Conservation (phyloP, 2,329 filamentous ascomycete species). For the Aureobasidium sp. region DNA sequence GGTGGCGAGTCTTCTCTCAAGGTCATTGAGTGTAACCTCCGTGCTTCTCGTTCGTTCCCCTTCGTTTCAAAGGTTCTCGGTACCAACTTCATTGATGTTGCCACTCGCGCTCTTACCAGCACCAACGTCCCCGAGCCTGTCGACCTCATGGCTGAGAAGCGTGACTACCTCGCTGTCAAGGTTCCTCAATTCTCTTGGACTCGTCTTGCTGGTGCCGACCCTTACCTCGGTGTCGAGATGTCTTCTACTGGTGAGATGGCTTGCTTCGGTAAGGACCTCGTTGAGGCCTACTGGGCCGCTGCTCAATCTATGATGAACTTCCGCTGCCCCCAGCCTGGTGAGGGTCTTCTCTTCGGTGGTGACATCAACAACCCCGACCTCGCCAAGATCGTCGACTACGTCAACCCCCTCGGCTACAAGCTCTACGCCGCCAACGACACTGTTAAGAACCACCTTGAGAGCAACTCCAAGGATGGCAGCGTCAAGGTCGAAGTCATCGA, state of each 20-base stretch:
- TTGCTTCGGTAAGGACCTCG: constrained; percentile 91
- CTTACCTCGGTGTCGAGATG: constrained; percentile 98
- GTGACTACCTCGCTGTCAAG: constrained; percentile 92
- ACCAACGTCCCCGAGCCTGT: constrained; percentile 75
- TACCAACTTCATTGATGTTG: constrained; percentile 92
- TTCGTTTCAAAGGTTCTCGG: constrained; percentile 97
- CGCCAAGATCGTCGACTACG: constrained; percentile 73
- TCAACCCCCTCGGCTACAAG: constrained; percentile 88
- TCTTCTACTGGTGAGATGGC: constrained; percentile 94
- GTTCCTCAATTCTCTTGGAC: constrained; percentile 99
- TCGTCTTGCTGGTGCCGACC: constrained; percentile 90
- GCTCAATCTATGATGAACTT: constrained; percentile 99
- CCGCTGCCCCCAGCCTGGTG: constrained; percentile 87
- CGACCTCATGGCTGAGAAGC: constrained; percentile 83
- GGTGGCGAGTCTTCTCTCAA: constrained; percentile 73
- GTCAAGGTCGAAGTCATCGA: constrained; percentile 83
- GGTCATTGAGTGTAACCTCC: constrained; percentile 97
- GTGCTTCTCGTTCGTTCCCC: constrained; percentile 94
- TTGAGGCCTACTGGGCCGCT: constrained; percentile 97
- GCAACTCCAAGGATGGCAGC: constrained; percentile 53
- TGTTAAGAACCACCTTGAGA: constrained; percentile 79
- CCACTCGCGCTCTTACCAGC: constrained; percentile 84
- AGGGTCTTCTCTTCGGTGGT: constrained; percentile 91
- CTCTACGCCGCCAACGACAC: constrained; percentile 76
- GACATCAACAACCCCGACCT: constrained; percentile 66